Evolutionary conservation across 2,329 filamentous ascomycete genomes (phyloP), one percentile per base, ranked within the genome.

Genomic region (Moelleriella libera): DNA sequence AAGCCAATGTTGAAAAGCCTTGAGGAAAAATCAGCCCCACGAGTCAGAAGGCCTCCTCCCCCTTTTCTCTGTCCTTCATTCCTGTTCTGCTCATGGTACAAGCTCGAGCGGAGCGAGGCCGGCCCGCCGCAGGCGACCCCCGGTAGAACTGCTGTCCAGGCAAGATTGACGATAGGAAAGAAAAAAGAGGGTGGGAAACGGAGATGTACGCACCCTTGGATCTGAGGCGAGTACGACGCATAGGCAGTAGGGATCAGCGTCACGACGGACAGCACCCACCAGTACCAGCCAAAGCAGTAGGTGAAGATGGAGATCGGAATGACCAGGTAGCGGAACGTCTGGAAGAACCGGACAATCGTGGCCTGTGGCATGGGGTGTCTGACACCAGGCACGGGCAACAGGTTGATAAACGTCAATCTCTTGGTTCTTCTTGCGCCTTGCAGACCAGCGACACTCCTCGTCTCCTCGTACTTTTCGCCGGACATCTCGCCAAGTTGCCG

Each of bases 221-320:
- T 68, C 43, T 74, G 60, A 2, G 72, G 66, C 0, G 59, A 57
- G 50, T 72, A 70, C n/a, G 60, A 52, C n/a, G 56, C 55, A 50
- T 78, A 78, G 29, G 74, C 75, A 2, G 67, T 63, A 0, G 74
- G 74, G 4, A 74, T 60, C 61, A 74, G 67, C 3, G 73, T 75
- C 47, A 76, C 70, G 21, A 76, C 64, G 0, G 68, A 69, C 9
- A 75, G 51, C 5, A 75, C 62, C 73, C 74, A 78, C 72, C 73
- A 78, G 55, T 78, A 78, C 68, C 72, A 75, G 3, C 64, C 56
- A 51, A 75, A 77, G 52, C 66, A 70, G 57, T 74, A 79, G 7
- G 66, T 64, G 7, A 70, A 50, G 4, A 76, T 63, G 3, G 68
- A 58, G 7, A 76, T 58, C 0, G 65, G 60, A 1, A 78, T 65